Percentiles rank a stretch among this genome's conserved stretches.
Evolutionary conservation across 805 yeast species (phyloP).

Genomic region (Candida boleticola): DNA sequence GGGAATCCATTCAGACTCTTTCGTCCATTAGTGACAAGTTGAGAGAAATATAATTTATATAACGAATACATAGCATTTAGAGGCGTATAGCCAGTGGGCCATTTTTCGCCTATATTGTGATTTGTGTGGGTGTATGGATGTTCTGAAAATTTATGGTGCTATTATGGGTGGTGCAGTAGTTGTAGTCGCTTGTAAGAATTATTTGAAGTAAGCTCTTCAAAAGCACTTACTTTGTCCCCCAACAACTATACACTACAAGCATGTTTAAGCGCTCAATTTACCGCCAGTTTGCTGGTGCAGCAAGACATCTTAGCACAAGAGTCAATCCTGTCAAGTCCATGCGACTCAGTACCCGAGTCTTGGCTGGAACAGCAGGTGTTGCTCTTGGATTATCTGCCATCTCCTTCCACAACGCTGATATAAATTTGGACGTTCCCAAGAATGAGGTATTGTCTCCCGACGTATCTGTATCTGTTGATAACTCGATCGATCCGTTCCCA

Average conservation of each 20-base stretch:
- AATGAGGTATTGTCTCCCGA: conserved; percentile 1
- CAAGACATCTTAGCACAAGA: neutral
- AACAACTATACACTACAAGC: too few relatives aligned
- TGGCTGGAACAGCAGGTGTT: neutral
- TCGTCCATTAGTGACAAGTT: conserved; percentile 28
- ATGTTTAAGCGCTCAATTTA: neutral
- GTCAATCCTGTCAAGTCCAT: neutral
- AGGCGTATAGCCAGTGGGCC: neutral
- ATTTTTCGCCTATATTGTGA: neutral
- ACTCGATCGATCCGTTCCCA: conserved; percentile 51
- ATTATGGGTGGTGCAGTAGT: neutral
- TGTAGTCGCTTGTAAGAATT: too few relatives aligned
- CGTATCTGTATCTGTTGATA: conserved; percentile 44
- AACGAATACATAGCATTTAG: neutral
- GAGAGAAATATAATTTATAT: neutral
- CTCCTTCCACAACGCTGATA: neutral
- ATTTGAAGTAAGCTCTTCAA: too few relatives aligned
- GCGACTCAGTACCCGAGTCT: neutral
- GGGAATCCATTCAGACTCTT: conserved; percentile 20
- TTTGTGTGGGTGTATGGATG: conserved; percentile 1
- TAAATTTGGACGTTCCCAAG: neutral
- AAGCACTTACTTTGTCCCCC: too few relatives aligned
- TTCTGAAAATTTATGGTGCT: too few relatives aligned
- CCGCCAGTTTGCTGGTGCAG: neutral
- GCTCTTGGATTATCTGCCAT: neutral